Evolutionary conservation across 345 rosid species (phyloP).

Genomic region (Eucalyptus sp.): DNA sequence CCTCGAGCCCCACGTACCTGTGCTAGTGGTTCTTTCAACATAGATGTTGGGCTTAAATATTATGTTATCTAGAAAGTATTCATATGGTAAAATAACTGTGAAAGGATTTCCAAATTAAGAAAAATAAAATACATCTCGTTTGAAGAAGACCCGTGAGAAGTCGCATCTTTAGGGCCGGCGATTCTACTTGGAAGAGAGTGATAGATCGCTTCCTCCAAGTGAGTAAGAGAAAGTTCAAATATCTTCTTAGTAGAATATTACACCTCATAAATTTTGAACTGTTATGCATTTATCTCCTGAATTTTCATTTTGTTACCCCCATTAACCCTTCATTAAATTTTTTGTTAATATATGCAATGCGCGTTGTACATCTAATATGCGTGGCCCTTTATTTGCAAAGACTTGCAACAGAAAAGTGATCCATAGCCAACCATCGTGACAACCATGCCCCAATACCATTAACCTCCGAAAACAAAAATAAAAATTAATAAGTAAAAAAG

Average conservation of each 20-base stretch:
- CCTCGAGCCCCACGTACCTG: too few species aligned
- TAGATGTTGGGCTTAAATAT: too few species aligned
- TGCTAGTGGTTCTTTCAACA: too few species aligned
- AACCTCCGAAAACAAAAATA: too few species aligned
- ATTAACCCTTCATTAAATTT: background rate
- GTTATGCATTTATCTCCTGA: background rate
- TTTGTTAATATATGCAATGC: background rate
- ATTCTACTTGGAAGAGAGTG: background rate
- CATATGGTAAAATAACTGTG: too few species aligned
- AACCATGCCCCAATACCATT: too few species aligned
- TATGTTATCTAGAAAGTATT: too few species aligned
- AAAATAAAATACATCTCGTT: too few species aligned
- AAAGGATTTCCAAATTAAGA: too few species aligned
- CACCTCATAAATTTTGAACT: background rate
- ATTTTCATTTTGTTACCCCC: background rate
- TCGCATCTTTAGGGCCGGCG: fast-evolving
- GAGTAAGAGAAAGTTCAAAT: background rate
- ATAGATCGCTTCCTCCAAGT: background rate
- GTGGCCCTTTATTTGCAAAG: background rate
- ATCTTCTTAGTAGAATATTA: background rate
- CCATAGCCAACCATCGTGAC: too few species aligned
- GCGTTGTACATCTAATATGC: background rate
- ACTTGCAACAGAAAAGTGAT: too few species aligned
- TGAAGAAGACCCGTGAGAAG: background rate
- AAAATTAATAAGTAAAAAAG: too few species aligned